A percentile compares a stretch with the other conserved stretches of the same genome.
Conservation (phyloP, 257 asterid species). For the Nicotiana undulata region DNA sequence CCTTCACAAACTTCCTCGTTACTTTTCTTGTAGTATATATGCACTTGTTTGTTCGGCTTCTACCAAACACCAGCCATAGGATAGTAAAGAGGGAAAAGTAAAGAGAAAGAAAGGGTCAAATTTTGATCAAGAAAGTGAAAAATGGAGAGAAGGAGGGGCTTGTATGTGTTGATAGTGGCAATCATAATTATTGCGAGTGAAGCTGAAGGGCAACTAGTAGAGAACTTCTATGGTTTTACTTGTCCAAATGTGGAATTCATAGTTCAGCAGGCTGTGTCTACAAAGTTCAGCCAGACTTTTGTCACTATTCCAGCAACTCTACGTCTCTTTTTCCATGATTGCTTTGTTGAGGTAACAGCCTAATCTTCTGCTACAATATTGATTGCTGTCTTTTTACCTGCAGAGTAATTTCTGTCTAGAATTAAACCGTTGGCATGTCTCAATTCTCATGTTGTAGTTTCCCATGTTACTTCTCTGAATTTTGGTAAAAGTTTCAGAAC, state of each 20-base stretch:
- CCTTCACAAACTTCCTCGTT: background rate
- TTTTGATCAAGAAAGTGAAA: background rate
- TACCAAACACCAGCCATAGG: background rate
- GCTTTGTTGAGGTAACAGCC: slow-evolving; percentile 52
- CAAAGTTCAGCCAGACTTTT: slow-evolving; percentile 39
- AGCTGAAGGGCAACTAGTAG: slow-evolving; percentile 40
- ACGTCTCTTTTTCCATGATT: slow-evolving; percentile 73
- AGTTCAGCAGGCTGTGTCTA: slow-evolving; percentile 31
- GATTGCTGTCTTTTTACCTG: background rate
- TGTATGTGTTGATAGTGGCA: slow-evolving; percentile 20
- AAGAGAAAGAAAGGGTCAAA: background rate
- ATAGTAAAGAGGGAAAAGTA: background rate
- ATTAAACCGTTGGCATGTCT: background rate
- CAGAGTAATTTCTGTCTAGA: background rate
- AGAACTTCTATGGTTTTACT: slow-evolving; percentile 39
- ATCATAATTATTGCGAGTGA: slow-evolving; percentile 9
- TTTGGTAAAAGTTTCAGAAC: background rate
- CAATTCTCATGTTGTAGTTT: background rate
- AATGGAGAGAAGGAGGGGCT: slow-evolving; percentile 20
- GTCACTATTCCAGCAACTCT: slow-evolving; percentile 62
- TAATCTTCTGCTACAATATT: background rate
- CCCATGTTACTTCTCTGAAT: background rate
- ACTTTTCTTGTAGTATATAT: background rate
- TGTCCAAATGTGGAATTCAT: slow-evolving; percentile 58
- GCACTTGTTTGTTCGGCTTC: background rate